A percentile compares a stretch with the other conserved stretches of the same genome.
phyloP scores from a whole-genome alignment of 495 filamentous ascomycete species.

The Aspergillus kassunensis region DNA sequence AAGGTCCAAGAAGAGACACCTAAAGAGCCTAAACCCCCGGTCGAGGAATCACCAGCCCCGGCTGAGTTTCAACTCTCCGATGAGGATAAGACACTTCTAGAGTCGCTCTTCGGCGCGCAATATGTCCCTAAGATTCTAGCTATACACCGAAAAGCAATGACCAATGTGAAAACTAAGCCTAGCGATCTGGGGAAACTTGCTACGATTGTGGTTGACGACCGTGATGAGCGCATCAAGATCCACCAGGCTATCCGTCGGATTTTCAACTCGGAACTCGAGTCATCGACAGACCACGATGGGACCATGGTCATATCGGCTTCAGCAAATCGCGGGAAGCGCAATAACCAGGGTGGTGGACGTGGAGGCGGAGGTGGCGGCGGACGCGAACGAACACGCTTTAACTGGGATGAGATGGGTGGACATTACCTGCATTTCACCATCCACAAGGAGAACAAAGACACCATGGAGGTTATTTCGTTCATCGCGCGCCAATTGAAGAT shows the following conservation, averaged over 20 bases:
- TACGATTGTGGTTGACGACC: constrained; percentile 48
- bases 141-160: constrained; percentile 43
- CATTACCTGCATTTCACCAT: constrained; percentile 88
- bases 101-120: constrained; percentile 41
- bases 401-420: constrained; percentile 64
- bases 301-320: constrained; percentile 55
- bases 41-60: constrained; percentile 13
- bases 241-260: constrained; percentile 65
- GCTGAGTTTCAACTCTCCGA: constrained; percentile 37
- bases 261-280: constrained; percentile 64
- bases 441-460: constrained; percentile 98
- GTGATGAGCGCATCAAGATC: constrained; percentile 57
- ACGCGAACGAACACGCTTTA: constrained; percentile 30
- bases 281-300: constrained; percentile 54
- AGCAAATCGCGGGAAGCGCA: constrained; percentile 37
- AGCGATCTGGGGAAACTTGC: constrained; percentile 41
- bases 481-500: constrained; percentile 65
- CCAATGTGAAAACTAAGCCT: constrained; percentile 35
- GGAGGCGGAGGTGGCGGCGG: constrained; percentile 18
- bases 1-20: constrained; percentile 4
- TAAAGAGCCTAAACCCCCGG: constrained; percentile 5
- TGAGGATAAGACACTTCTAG: constrained; percentile 45
- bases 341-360: constrained; percentile 25
- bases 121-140: constrained; percentile 35
- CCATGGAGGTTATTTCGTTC: constrained; percentile 82